These are phyloP conservation scores for Chrysosporium queenslandicum DNA, from an alignment of 2,329 filamentous ascomycete species.

Conservation along the genomic window DNA sequence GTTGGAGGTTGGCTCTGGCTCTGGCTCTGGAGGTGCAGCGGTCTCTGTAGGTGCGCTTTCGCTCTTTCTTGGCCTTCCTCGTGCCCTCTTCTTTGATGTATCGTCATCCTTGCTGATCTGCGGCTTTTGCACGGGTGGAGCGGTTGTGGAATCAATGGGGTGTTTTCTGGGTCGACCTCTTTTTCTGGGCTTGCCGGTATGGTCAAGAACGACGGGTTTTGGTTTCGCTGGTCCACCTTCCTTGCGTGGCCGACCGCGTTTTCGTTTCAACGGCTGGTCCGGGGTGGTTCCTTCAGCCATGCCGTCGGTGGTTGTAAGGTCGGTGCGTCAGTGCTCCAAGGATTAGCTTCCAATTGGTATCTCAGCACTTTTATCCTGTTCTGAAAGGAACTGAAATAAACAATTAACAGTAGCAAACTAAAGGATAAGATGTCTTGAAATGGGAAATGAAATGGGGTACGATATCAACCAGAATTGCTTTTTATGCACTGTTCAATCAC, in stretches of 20 bases:
- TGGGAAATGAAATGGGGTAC: not conserved
- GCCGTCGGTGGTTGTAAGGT: not conserved
- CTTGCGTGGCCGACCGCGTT: constrained; percentile 17
- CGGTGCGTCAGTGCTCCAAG: not conserved
- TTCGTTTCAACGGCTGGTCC: constrained; percentile 8
- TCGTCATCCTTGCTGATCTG: not conserved
- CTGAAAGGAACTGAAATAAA: not conserved
- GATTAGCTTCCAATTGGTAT: not conserved
- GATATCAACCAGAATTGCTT: not conserved
- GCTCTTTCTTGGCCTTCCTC: constrained; percentile 9
- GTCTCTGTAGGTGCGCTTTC: not conserved
- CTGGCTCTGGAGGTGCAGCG: not conserved
- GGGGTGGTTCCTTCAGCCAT: not conserved
- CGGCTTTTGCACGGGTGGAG: not conserved
- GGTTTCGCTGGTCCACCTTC: constrained; percentile 10
- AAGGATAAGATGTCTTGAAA: not conserved
- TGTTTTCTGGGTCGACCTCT: constrained; percentile 15
- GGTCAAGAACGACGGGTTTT: constrained; percentile 10
- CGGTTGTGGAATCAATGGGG: not conserved
- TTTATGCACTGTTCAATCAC: no score
- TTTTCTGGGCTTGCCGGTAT: constrained; percentile 15
- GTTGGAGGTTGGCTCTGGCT: no score
- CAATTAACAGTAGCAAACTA: not conserved
- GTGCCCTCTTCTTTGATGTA: not conserved
- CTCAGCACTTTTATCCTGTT: not conserved